Evolutionary conservation across 2,329 filamentous ascomycete genomes (phyloP), one percentile per base, ranked within the genome.

Genomic region (Pseudovirgaria hyperparasitica): DNA sequence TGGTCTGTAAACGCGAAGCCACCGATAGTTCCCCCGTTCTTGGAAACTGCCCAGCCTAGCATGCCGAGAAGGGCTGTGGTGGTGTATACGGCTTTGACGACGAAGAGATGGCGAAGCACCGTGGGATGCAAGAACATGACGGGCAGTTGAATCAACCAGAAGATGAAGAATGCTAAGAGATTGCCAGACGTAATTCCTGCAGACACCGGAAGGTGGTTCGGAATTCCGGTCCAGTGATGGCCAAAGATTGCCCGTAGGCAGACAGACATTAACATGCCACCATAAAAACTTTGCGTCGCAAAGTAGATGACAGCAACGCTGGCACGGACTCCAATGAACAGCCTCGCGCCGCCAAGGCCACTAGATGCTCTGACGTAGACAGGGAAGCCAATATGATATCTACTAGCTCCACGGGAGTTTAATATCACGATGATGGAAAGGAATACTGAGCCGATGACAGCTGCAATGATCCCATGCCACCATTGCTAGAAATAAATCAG

Each of bases 151-250:
- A 42, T 36, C 26, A 35, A 9, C 38, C 40, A 45, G 26, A 35
- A 44, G 3, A 46, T 29, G 19, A 45, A 40, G 29, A 43, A 39
- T 22, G 39, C 41, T 18, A 52, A 23, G 35, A 55, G 38, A 20
- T 42, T 40, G 12, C 42, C 34, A 5, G 43, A 52, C 0, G 50
- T 54, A 18, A 55, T 48, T n/a, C 55, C 54, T n/a, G 54, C 51
- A 22, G 37, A 52, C 4, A 40, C 45, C 1, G 61, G 55, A 6
- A 67, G 46, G 16, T 57, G 58, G 34, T 67, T 63, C 10, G 52
- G 50, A 32, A 66, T 56, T 19, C 48, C 43, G 1, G 49, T 30
- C 54, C 55, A 60, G 2, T 38, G 38, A 11, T 41, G 38, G 1
- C 57, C 57, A 21, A 55, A 58, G 19, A 59, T 45, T 33, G 50